Percentiles rank a stretch among this genome's conserved stretches.
phyloP scores from a whole-genome alignment of 2,329 filamentous ascomycete genomes.

The Sporothrix curviconia region DNA sequence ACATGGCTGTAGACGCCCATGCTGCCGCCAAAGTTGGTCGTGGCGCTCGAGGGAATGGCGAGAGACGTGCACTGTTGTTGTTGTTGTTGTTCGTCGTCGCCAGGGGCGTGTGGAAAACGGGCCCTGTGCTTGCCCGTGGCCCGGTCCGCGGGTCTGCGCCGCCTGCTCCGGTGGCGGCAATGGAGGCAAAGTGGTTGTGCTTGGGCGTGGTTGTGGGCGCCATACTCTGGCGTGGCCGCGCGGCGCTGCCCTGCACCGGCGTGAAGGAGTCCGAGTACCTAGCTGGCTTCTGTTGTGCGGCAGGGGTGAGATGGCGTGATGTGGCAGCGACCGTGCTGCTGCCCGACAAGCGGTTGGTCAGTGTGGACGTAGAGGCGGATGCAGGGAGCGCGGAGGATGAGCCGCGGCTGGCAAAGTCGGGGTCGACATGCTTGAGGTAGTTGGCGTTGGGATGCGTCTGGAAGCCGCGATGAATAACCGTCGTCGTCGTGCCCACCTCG shows the following conservation, averaged over 20 bases:
- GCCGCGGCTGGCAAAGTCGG: conserved; percentile 43
- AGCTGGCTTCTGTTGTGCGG: conserved; percentile 17
- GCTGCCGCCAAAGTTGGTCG: conserved; percentile 56
- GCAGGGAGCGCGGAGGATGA: neutral
- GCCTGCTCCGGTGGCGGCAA: no score
- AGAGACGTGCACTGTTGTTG: conserved; percentile 20
- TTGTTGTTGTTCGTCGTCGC: conserved; percentile 11
- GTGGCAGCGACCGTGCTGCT: conserved; percentile 29
- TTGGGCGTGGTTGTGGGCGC: conserved; percentile 5
- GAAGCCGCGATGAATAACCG: conserved; percentile 67
- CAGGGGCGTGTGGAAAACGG: neutral
- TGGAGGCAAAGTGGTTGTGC: no score
- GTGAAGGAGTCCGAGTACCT: conserved; percentile 31
- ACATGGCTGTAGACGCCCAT: conserved; percentile 74
- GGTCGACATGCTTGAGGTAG: conserved; percentile 66
- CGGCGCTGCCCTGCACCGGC: conserved; percentile 10
- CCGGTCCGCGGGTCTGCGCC: neutral
- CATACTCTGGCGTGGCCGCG: conserved; percentile 20
- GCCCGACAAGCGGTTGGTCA: conserved; percentile 31
- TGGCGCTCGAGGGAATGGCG: conserved; percentile 16
- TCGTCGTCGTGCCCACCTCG: conserved; percentile 47
- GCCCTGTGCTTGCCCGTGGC: neutral
- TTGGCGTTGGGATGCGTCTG: conserved; percentile 76
- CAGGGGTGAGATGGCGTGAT: conserved; percentile 39
- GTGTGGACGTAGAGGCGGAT: conserved; percentile 24